Evolutionary conservation across 192 early-diverging fungal species (phyloP).

Genomic region (Phycomyces blakesleeanus): DNA sequence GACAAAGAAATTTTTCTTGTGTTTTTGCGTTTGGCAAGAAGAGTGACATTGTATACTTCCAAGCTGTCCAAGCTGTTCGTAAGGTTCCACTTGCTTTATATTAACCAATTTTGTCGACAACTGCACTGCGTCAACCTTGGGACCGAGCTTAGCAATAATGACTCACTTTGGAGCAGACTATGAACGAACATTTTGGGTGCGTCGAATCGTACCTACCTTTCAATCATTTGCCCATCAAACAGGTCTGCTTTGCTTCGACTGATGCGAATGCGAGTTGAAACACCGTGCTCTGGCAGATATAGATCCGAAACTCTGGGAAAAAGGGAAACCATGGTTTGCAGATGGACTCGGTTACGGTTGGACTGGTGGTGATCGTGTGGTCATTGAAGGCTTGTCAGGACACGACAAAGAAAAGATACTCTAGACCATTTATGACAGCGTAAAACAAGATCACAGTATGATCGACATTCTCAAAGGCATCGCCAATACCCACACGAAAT

Average conservation of each 20-base stretch:
- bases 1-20: too few relatives aligned
- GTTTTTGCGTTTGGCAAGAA: too few relatives aligned
- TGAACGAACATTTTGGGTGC: constrained; percentile 9
- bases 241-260: constrained; percentile 4
- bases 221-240: constrained; percentile 17
- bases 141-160: not conserved
- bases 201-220: constrained; percentile 7
- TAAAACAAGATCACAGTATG: constrained; percentile 7
- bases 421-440: constrained; percentile 7
- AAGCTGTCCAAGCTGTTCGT: too few relatives aligned
- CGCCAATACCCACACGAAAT: constrained; percentile 1
- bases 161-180: not conserved
- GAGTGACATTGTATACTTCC: too few relatives aligned
- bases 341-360: constrained; percentile 18
- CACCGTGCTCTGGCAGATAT: constrained; percentile 14
- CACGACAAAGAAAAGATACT: constrained; percentile 10
- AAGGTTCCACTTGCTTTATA: too few relatives aligned
- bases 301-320: constrained; percentile 1
- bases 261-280: constrained; percentile 8
- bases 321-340: constrained; percentile 6
- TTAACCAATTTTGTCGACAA: constrained; percentile 5
- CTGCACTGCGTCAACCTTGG: not conserved
- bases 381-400: constrained; percentile 9
- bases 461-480: constrained; percentile 10
- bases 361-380: not conserved